Percentiles rank a stretch among this genome's conserved stretches.
Conservation (phyloP, 176 grass and related monocot genomes). For the Avena atlantica region DNA sequence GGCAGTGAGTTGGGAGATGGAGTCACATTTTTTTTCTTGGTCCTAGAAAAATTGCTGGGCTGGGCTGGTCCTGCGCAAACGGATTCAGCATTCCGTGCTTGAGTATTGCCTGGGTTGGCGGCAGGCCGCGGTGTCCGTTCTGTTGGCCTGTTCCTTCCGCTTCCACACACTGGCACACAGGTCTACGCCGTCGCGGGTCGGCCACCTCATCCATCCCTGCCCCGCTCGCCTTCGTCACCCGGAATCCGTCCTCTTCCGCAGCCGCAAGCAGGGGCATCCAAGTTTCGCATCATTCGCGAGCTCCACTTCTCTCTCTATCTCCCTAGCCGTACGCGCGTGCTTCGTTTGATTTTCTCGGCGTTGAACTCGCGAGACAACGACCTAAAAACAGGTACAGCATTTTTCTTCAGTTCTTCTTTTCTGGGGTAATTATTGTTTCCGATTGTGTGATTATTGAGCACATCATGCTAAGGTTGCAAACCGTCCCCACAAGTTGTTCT, state of each 20-base stretch:
- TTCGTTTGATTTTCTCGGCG: neutral
- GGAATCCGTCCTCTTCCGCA: neutral
- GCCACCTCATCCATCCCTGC: conserved; percentile 28
- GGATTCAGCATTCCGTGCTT: too few relatives aligned
- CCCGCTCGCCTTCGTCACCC: conserved; percentile 5
- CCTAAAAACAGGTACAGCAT: conserved; percentile 27
- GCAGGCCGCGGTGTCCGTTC: too few relatives aligned
- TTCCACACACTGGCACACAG: too few relatives aligned
- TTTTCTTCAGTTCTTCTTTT: neutral
- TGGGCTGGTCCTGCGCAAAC: too few relatives aligned
- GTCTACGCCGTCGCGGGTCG: neutral
- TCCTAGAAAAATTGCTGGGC: too few relatives aligned
- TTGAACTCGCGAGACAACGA: neutral
- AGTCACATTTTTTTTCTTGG: too few relatives aligned
- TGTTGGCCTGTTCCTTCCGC: too few relatives aligned
- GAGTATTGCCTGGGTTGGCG: too few relatives aligned
- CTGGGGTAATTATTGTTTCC: too few relatives aligned
- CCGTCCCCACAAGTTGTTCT: neutral
- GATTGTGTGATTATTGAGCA: neutral
- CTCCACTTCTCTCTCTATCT: neutral
- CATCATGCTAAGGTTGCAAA: neutral
- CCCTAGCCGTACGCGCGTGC: neutral
- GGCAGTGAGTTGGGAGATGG: too few relatives aligned
- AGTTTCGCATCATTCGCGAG: neutral
- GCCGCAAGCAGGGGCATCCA: neutral